Evolutionary conservation across 192 early-diverging fungal genomes (phyloP).

Genomic region (Pilaira anomala): DNA sequence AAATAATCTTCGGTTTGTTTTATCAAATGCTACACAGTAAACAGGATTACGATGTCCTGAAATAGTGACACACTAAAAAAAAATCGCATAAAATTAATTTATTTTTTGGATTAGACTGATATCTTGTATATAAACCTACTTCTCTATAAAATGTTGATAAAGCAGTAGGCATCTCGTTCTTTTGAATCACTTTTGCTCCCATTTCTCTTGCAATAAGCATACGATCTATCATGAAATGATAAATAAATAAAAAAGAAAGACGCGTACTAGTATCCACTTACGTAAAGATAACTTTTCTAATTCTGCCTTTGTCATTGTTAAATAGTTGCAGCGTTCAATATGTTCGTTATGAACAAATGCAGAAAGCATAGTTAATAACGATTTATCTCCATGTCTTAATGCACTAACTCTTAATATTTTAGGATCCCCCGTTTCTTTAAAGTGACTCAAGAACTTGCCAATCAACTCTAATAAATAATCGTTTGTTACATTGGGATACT

Average conservation of each 20-base stretch:
- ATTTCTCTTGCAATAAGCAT: slow-evolving; percentile 30
- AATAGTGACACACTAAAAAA: slow-evolving; percentile 56
- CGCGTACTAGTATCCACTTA: slow-evolving; percentile 2
- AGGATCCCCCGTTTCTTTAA: slow-evolving; percentile 31
- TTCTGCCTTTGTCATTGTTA: slow-evolving; percentile 15
- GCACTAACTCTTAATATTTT: slow-evolving; percentile 15
- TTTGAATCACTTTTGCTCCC: slow-evolving; percentile 18
- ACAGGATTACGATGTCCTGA: slow-evolving; percentile 73
- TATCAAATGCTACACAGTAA: slow-evolving; percentile 78
- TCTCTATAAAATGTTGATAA: slow-evolving; percentile 36
- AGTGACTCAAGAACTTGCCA: slow-evolving; percentile 35
- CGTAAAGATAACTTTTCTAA: slow-evolving; percentile 16
- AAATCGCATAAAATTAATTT: not conserved
- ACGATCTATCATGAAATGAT: slow-evolving; percentile 7
- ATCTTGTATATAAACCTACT: slow-evolving; percentile 13
- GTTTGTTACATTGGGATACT: slow-evolving; percentile 18
- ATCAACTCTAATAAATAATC: slow-evolving; percentile 31
- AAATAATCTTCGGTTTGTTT: slow-evolving; percentile 65
- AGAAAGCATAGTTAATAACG: slow-evolving; percentile 30
- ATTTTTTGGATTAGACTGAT: slow-evolving; percentile 20
- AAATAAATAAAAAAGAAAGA: not conserved
- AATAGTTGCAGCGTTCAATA: slow-evolving; percentile 5
- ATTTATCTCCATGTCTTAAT: slow-evolving; percentile 33
- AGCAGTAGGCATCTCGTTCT: slow-evolving; percentile 17
- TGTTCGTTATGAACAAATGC: slow-evolving; percentile 16